Conservation (phyloP, 495 filamentous ascomycete genomes). For the Hypoxylon perforatum region DNA sequence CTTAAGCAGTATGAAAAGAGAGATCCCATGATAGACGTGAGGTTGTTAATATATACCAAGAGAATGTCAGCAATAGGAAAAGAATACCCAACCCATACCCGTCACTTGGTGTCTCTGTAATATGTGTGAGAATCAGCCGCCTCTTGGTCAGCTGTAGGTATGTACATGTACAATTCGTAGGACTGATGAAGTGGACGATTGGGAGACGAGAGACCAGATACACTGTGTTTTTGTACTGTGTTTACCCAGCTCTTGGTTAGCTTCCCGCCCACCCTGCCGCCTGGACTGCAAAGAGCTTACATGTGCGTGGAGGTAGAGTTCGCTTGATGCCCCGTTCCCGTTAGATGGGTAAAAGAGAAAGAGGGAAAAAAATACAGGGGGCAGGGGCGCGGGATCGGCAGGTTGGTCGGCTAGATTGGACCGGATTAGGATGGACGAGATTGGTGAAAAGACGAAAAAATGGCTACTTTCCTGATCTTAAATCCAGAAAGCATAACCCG, state of each 20-base stretch:
- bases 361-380: background rate
- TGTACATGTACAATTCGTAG: slow-evolving; percentile 1
- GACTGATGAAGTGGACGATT: background rate
- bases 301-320: background rate
- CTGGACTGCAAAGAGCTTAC: slow-evolving; percentile 13
- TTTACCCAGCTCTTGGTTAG: slow-evolving; percentile 17
- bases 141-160: slow-evolving; percentile 2
- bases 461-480: slow-evolving; percentile 8
- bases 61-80: slow-evolving; percentile 7
- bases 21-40: background rate
- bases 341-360: slow-evolving; percentile 3
- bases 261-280: too few species aligned
- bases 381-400: slow-evolving; percentile 7
- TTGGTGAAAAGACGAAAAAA: slow-evolving; percentile 16
- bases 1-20: slow-evolving; percentile 10
- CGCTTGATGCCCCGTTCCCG: slow-evolving; percentile 3
- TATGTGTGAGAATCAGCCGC: slow-evolving; percentile 4
- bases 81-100: slow-evolving; percentile 24
- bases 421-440: slow-evolving; percentile 26
- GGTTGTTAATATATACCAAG: slow-evolving; percentile 16
- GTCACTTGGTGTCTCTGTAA: background rate
- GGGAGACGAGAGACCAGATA: background rate
- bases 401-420: slow-evolving; percentile 14
- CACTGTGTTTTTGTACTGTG: slow-evolving; percentile 22
- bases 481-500: slow-evolving; percentile 3